These are phyloP conservation scores for Tricholoma matsutake DNA, from an alignment of 768 basidiomycete species.

Conservation along the genomic window DNA sequence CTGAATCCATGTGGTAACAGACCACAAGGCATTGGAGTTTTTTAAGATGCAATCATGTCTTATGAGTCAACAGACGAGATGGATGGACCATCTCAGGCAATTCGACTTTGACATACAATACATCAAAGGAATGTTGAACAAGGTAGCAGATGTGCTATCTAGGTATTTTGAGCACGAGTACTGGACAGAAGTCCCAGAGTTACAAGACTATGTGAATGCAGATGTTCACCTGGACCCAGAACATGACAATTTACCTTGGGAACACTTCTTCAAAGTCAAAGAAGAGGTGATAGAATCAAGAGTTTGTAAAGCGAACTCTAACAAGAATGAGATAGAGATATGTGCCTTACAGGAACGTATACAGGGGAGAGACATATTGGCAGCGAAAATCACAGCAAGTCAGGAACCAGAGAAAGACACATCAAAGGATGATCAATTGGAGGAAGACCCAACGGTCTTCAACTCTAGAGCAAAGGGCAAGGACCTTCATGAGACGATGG, in stretches of 20 bases:
- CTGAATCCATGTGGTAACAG: conserved; percentile 20
- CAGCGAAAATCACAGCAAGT: background rate
- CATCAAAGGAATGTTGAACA: conserved; percentile 21
- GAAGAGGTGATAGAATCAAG: background rate
- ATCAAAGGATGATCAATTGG: background rate
- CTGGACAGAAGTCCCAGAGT: background rate
- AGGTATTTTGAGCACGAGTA: conserved; percentile 22
- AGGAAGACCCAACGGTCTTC: background rate
- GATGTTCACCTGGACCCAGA: conserved; percentile 18
- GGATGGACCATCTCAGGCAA: conserved; percentile 24
- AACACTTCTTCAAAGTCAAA: background rate
- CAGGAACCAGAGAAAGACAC: background rate
- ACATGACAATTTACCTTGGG: conserved; percentile 3
- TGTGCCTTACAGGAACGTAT: background rate
- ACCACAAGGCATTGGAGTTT: conserved; percentile 26
- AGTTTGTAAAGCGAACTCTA: background rate
- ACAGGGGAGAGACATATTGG: background rate
- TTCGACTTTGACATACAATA: conserved; percentile 24
- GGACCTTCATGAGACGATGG: background rate
- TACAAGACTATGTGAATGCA: conserved; percentile 10
- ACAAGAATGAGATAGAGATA: background rate
- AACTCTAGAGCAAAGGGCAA: background rate
- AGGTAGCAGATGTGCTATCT: conserved; percentile 28
- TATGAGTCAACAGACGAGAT: conserved; percentile 13
- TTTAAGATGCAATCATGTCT: conserved; percentile 17